Percentiles rank a stretch among this genome's conserved stretches.
phyloP scores from a whole-genome alignment of 2,329 filamentous ascomycete genomes.

The Endocalyx cinctus region DNA sequence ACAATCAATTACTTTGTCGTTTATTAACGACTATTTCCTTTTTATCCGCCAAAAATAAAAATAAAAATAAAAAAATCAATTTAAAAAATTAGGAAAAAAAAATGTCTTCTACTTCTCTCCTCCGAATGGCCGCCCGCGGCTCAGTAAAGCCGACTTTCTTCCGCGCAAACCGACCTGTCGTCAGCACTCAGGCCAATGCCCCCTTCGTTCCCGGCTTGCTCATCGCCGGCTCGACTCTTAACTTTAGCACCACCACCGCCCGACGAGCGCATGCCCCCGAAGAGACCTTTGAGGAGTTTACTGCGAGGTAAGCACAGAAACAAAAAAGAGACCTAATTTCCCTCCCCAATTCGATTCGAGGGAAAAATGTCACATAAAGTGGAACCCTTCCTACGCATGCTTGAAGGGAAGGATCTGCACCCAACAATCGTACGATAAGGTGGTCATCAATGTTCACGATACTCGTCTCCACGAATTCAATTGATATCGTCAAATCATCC shows the following conservation, averaged over 20 bases:
- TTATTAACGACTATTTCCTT: slow-evolving; percentile 5
- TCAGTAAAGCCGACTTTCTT: slow-evolving; percentile 57
- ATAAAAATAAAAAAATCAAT: too few relatives aligned
- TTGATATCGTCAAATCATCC: slow-evolving; percentile 12
- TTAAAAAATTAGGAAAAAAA: too few relatives aligned
- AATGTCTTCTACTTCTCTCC: slow-evolving; percentile 65
- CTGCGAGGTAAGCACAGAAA: slow-evolving; percentile 81
- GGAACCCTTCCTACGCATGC: not conserved
- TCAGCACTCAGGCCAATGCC: slow-evolving; percentile 49
- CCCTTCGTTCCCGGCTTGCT: slow-evolving; percentile 43
- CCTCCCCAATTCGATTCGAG: slow-evolving; percentile 1
- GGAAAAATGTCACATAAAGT: too few relatives aligned
- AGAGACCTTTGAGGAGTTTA: slow-evolving; percentile 99
- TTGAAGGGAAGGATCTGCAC: not conserved
- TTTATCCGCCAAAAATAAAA: slow-evolving; percentile 30
- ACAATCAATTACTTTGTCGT: too few relatives aligned
- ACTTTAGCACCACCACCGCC: slow-evolving; percentile 60
- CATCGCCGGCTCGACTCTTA: slow-evolving; percentile 44
- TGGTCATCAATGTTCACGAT: too few relatives aligned
- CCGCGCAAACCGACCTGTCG: slow-evolving; percentile 58
- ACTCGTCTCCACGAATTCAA: too few relatives aligned
- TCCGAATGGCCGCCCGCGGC: slow-evolving; percentile 69
- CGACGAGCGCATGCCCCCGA: slow-evolving; percentile 68
- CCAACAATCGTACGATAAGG: too few relatives aligned
- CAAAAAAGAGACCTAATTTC: too few relatives aligned